phyloP scores from a whole-genome alignment of 2,329 filamentous ascomycete genomes.

The Clonostachys sp. region DNA sequence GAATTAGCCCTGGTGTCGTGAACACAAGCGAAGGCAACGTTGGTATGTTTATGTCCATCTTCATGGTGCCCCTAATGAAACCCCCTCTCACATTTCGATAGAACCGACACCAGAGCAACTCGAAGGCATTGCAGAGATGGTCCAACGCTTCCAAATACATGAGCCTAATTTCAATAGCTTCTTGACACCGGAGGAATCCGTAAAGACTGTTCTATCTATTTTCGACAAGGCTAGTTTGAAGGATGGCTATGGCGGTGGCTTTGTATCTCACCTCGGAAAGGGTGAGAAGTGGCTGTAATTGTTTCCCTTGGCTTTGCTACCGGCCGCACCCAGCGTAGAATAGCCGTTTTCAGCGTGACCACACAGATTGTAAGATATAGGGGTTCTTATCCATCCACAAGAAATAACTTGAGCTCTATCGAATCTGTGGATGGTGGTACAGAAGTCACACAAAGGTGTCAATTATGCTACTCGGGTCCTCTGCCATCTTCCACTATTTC shows the following conservation, averaged over 20 bases:
- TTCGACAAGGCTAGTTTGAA: neutral
- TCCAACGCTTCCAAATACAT: neutral
- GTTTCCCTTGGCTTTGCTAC: too few relatives aligned
- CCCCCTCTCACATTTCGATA: neutral
- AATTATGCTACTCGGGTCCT: too few relatives aligned
- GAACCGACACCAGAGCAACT: neutral
- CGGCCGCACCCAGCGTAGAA: too few relatives aligned
- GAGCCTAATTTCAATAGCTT: constrained; percentile 2
- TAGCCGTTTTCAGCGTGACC: too few relatives aligned
- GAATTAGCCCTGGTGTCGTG: constrained; percentile 5
- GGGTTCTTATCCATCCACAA: too few relatives aligned
- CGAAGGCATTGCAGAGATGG: neutral
- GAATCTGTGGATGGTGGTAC: too few relatives aligned
- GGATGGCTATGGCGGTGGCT: constrained; percentile 1
- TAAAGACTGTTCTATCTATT: neutral
- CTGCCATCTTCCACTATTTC: too few relatives aligned
- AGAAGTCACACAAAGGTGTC: too few relatives aligned
- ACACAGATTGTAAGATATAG: too few relatives aligned
- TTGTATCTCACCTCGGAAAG: constrained; percentile 4
- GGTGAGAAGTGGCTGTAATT: too few relatives aligned
- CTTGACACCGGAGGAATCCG: constrained; percentile 1
- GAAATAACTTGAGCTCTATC: too few relatives aligned
- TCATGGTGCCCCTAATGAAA: neutral
- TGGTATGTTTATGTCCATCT: neutral
- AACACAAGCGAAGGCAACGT: neutral